Base-by-base conservation (phyloP, 1,284 basidiomycete genomes). In the Malassezia sympodialis region DNA sequence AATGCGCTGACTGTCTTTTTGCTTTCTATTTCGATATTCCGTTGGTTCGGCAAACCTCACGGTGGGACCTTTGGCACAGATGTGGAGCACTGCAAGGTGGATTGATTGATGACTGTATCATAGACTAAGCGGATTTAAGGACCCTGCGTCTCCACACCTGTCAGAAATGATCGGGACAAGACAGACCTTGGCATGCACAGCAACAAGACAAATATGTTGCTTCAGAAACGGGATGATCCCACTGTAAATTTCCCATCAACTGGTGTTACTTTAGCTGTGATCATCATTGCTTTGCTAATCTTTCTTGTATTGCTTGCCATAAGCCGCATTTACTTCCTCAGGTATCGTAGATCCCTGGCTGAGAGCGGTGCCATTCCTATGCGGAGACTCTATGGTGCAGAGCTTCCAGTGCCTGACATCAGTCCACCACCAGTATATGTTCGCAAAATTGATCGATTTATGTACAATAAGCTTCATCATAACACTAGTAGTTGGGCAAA, bases 1-100 rank as follows among this genome's bases (percentile, higher is more conserved):
- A 78, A 78, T 49, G 79, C 78, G 7, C 57, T 80, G 51, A 61
- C 63, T 5, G 77, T 79, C 14, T 80, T 79, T 59, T 34, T 79
- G 30, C 48, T 75, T 24, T 67, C 64, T 19, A 40, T 75, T 30
- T 62, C 68, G 8, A 7, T 75, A 31, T 63, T 75, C 44, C 67
- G 67, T 51, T 61, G 53, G 30, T 56, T 58, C 2, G 59, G 61
- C 2, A 51, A 63, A 14, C 64, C 66, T 19, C 61, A 67, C 19
- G 37, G 10, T 26, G 52, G 24, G 41, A 55, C 37, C 44, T 26
- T 8, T 21, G 41, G 8, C 34, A 30, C 27, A 12, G 61, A 63
- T 37, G 53, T 51, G 28, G 61, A 63, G 48, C 59, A 63, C 32
- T 63, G 61, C 44, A 51, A 54, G 19, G 49, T 50, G n/a, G 53